A percentile compares a stretch with the other conserved stretches of the same genome.
phyloP scores from a whole-genome alignment of 768 basidiomycete species.

The Boletus insuetus region DNA sequence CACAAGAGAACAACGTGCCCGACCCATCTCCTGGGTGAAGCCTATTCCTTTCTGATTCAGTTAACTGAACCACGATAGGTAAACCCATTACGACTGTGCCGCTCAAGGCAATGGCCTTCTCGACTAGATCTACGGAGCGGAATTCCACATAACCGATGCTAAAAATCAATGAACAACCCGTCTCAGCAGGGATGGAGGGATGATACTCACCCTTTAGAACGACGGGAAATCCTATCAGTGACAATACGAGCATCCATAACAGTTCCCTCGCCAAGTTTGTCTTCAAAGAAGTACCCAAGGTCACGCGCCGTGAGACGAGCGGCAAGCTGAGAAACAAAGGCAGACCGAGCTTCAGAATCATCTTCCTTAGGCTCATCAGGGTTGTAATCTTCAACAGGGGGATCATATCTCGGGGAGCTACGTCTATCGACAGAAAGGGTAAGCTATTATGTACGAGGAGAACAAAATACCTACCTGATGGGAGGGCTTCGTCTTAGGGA shows the following conservation, averaged over 20 bases:
- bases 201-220: conserved; percentile 88
- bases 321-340: conserved; percentile 98
- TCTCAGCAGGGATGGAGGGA: not conserved
- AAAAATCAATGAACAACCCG: conserved; percentile 4
- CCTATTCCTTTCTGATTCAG: conserved; percentile 93
- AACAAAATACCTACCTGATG: conserved; percentile 39
- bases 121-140: conserved; percentile 84
- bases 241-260: conserved; percentile 97
- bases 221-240: conserved; percentile 88
- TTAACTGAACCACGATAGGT: conserved; percentile 94
- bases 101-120: conserved; percentile 83
- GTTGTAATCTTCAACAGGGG: conserved; percentile 66
- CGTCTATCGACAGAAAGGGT: conserved; percentile 43
- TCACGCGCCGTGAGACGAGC: conserved; percentile 96
- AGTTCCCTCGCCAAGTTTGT: conserved; percentile 88
- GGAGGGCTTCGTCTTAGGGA: conserved; percentile 38
- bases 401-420: conserved; percentile 69
- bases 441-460: conserved; percentile 6
- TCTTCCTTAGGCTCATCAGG: conserved; percentile 91
- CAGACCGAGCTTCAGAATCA: conserved; percentile 96
- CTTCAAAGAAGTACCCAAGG: conserved; percentile 98
- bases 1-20: conserved; percentile 25
- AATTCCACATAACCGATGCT: conserved; percentile 99
- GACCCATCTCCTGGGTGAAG: conserved; percentile 87
- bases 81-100: conserved; percentile 98